Base-by-base conservation (phyloP, 331 rosid genomes). In the Acacia pycnantha region DNA sequence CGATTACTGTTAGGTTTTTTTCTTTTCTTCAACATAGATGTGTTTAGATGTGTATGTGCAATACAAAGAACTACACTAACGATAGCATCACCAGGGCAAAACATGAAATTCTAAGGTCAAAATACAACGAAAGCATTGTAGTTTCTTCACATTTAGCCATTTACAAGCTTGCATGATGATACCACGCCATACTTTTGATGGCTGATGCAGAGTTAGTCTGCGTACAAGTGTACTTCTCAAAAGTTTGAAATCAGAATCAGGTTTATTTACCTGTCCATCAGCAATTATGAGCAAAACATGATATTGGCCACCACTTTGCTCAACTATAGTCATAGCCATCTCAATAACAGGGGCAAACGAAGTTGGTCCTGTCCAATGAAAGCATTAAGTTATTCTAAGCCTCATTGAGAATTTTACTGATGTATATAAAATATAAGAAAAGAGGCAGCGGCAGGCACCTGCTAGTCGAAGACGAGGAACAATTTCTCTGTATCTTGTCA, bases 331-430 rank as follows among this genome's bases (percentile, higher is more conserved):
- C 76, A 82, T 80, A 56, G 97, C 98, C 98, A 90, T 95, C 82
- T 95, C 98, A 85, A 95, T 87, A 16, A 93, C 78, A 12, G 98
- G 98, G 68, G 98, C 98, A 83, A 95, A 95, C 3, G 98, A 95
- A 65, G 98, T 95, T 26, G 98, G 98, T 24, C 98, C 96, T 95
- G 91, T 81, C 77, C 62, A 50, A 79, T 81, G 48, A 68, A 82
- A 69, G 64, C 66, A 50, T 35, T 18, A 53, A 76, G 64, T 84
- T 33, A 85, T 48, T 44, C 62, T 58, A 31, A 70, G 44, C 72
- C 74, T 43, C 59, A 58, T 47, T 66, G 41, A 77, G 41, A 48
- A 82, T 33, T 33, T 41, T 4, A 59, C 15, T 59, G 66, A 59
- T 59, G 27, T 58, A 0, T 50, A 81, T 77, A 10, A 22, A 80